A percentile compares a stretch with the other conserved stretches of the same genome.
These are phyloP conservation scores for Massariosphaeria phaeospora DNA, from an alignment of 495 filamentous ascomycete species.

Conservation along the genomic window DNA sequence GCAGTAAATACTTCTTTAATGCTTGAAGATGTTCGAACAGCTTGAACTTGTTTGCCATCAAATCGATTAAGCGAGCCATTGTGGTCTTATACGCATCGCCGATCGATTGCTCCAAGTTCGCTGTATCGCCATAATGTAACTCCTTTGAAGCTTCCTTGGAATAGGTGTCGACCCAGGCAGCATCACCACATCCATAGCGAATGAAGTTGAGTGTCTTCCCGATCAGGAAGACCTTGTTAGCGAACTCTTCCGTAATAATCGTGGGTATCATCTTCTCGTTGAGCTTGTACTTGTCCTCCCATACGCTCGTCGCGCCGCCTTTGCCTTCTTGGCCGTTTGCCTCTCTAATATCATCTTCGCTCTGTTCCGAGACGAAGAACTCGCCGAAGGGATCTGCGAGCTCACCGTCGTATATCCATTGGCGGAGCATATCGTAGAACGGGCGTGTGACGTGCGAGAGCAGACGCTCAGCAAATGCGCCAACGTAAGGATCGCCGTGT, in stretches of 20 bases:
- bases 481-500: slow-evolving; percentile 92
- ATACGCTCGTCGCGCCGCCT: slow-evolving; percentile 75
- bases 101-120: slow-evolving; percentile 83
- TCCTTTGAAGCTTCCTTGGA: slow-evolving; percentile 92
- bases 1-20: slow-evolving; percentile 87
- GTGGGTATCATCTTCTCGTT: slow-evolving; percentile 81
- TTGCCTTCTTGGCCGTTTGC: slow-evolving; percentile 36
- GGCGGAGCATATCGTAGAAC: slow-evolving; percentile 92
- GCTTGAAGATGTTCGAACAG: slow-evolving; percentile 88
- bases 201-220: slow-evolving; percentile 99
- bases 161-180: slow-evolving; percentile 92
- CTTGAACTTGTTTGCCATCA: slow-evolving; percentile 92
- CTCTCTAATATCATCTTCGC: slow-evolving; percentile 49
- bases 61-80: slow-evolving; percentile 87
- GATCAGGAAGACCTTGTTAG: slow-evolving; percentile 92
- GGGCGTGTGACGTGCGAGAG: slow-evolving; percentile 87
- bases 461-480: slow-evolving; percentile 88
- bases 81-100: slow-evolving; percentile 96
- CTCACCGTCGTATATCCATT: slow-evolving; percentile 98
- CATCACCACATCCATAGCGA: slow-evolving; percentile 86
- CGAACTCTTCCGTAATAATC: slow-evolving; percentile 87
- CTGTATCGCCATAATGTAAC: slow-evolving; percentile 88
- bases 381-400: slow-evolving; percentile 92
- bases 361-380: slow-evolving; percentile 88
- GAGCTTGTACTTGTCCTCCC: slow-evolving; percentile 95